phyloP scores from a whole-genome alignment of 2,329 filamentous ascomycete species.

The Sphaceloma murrayae region DNA sequence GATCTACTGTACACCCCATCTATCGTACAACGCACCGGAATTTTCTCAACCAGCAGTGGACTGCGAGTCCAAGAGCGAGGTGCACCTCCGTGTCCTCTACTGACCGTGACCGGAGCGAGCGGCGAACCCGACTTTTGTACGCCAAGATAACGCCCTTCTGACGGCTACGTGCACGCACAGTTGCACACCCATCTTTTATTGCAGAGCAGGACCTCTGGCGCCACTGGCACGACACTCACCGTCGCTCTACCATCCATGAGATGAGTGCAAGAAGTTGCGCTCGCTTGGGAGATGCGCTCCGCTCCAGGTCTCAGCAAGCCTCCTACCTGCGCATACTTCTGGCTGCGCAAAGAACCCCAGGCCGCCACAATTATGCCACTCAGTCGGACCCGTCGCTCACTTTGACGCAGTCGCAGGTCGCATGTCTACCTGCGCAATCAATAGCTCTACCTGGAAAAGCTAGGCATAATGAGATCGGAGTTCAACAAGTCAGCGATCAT shows the following conservation, averaged over 20 bases:
- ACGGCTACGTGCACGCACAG: slow-evolving; percentile 4
- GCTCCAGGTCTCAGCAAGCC: slow-evolving; percentile 30
- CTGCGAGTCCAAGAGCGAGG: too few relatives aligned
- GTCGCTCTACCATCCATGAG: not conserved
- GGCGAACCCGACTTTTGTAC: not conserved
- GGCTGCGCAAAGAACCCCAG: slow-evolving; percentile 21
- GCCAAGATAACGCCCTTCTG: slow-evolving; percentile 12
- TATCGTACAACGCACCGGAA: too few relatives aligned
- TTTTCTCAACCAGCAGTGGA: too few relatives aligned
- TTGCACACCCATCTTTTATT: too few relatives aligned
- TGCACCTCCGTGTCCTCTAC: too few relatives aligned
- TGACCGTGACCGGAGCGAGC: too few relatives aligned
- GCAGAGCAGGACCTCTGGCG: too few relatives aligned
- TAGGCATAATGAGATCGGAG: slow-evolving; percentile 83
- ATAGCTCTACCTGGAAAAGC: slow-evolving; percentile 40
- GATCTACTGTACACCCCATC: too few relatives aligned
- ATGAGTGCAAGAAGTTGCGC: slow-evolving; percentile 30
- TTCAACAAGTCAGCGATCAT: slow-evolving; percentile 82
- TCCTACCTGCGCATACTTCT: slow-evolving; percentile 27
- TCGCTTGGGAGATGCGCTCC: slow-evolving; percentile 23
- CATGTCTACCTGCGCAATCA: too few relatives aligned
- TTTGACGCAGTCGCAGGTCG: slow-evolving; percentile 12
- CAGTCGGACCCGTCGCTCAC: too few relatives aligned
- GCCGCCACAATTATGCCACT: slow-evolving; percentile 13
- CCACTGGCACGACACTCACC: not conserved